Conservation (phyloP, 495 filamentous ascomycete species). For the Penicillium roqueforti region DNA sequence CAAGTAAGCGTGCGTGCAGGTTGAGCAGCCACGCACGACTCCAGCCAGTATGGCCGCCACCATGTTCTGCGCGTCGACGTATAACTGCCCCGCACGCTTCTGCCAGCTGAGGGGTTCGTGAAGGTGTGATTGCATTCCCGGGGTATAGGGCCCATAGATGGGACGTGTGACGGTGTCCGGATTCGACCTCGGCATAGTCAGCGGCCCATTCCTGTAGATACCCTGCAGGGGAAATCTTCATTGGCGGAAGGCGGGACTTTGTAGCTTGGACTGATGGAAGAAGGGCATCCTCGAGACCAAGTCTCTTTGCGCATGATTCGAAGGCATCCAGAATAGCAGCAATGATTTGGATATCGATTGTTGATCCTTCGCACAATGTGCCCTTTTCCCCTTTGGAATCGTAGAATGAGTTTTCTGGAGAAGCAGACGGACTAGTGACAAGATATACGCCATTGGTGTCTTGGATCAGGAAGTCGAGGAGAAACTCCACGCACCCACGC, state of each 20-base stretch:
- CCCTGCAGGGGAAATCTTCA: constrained; percentile 36
- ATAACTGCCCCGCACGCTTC: constrained; percentile 37
- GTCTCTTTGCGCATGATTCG: constrained; percentile 19
- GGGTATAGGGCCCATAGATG: constrained; percentile 44
- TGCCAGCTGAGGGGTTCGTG: constrained; percentile 24
- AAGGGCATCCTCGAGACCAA: constrained; percentile 24
- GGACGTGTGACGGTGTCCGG: constrained; percentile 48
- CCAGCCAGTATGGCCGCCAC: constrained; percentile 48
- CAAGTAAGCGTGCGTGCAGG: constrained; percentile 30
- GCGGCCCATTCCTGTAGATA: constrained; percentile 47
- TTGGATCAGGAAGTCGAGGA: constrained; percentile 44
- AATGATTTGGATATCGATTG: constrained; percentile 48
- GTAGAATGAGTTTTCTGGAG: constrained; percentile 47
- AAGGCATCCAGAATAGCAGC: constrained; percentile 37
- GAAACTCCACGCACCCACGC: constrained; percentile 37
- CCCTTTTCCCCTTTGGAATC: constrained; percentile 28
- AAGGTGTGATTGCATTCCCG: constrained; percentile 24
- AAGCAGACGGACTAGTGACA: constrained; percentile 45
- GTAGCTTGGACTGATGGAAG: constrained; percentile 12
- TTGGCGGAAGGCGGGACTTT: constrained; percentile 24
- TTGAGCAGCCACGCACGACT: constrained; percentile 47
- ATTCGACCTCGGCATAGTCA: constrained; percentile 45
- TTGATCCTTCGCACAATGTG: constrained; percentile 38
- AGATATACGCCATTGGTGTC: constrained; percentile 33
- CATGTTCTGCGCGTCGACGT: constrained; percentile 33